Percentiles rank a stretch among this genome's conserved stretches.
Evolutionary conservation across 78 protist species (phyloP).

Genomic region (Anaeramoeba ignava): DNA sequence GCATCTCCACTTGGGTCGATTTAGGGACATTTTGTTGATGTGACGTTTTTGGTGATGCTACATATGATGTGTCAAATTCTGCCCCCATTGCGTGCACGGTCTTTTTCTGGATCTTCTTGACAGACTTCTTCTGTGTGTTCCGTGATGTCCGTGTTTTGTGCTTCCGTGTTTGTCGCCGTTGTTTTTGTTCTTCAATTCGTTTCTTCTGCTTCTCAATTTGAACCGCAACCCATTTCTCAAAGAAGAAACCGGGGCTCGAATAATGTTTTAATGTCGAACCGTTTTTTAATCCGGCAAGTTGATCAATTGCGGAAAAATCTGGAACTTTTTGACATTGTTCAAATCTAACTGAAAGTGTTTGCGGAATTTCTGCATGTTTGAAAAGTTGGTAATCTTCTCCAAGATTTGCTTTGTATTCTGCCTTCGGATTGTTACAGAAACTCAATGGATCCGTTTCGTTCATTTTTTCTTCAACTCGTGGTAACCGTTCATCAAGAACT

Average conservation of each 20-base stretch:
- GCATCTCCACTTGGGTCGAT: no score
- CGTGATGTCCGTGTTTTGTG: neutral
- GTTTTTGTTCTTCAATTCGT: neutral
- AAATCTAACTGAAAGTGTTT: neutral
- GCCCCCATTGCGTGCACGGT: no score
- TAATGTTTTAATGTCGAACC: neutral
- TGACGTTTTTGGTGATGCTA: no score
- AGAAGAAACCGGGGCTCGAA: neutral
- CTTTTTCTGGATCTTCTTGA: no score
- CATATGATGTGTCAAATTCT: no score
- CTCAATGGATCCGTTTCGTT: neutral
- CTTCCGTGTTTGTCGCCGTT: neutral
- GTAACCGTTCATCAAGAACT: neutral
- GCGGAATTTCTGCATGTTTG: neutral
- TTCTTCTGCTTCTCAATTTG: neutral
- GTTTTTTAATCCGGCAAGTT: neutral
- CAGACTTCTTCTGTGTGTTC: no score
- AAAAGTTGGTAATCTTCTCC: neutral
- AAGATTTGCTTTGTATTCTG: neutral
- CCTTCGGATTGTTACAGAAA: neutral
- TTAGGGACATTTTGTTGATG: no score
- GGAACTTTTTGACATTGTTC: neutral
- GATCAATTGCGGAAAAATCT: neutral
- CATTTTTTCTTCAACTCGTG: neutral
- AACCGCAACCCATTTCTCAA: neutral